Evolutionary conservation across 148 eudicot species (phyloP), one percentile per base, ranked within the genome.

Genomic region (Spergularia marina): DNA sequence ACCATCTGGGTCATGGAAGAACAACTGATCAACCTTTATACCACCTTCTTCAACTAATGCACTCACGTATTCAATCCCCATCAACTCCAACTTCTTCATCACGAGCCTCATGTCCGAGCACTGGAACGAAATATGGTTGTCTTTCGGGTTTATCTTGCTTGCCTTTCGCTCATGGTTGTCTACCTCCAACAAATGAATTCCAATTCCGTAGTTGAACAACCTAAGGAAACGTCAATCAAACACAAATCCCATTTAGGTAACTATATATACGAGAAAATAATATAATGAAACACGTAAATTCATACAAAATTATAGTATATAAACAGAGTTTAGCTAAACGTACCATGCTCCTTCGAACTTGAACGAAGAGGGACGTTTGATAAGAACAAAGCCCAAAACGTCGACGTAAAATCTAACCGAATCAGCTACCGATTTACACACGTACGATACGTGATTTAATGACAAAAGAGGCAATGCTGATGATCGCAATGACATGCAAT

Each of bases 41-140:
- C 87, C 89, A 14, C 86, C 89, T 71, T 88, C 94, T 47, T 81
- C 83, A 3, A 88, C 90, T 53, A 60, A 66, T 1, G 85, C 86
- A 0, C 79, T 82, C 63, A 81, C 83, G 23, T 79, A 82, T 57
- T 86, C 80, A 6, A 86, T 76, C 0, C 58, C 72, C 87, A 84
- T 79, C 1, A 79, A 84, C 36, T 82, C 81, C 55, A 87, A 76
- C 56, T 79, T 74, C 25, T 76, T 65, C 4, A 86, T 79, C 21
- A 88, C 74, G 3, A 84, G 60, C 0, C 74, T 78, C 90, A 88
- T 86, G 68, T 85, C 78, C 6, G 86, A 58, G 74, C 86, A 83
- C 58, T 90, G 96, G 76, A 91, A 91, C 0, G 96, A 89, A 18
- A 91, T 89, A 76, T 91, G 96, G 61, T 87, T 89, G 77, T 86